phyloP scores from a whole-genome alignment of 148 eudicot genomes.

The Pharnaceum exiguum region DNA sequence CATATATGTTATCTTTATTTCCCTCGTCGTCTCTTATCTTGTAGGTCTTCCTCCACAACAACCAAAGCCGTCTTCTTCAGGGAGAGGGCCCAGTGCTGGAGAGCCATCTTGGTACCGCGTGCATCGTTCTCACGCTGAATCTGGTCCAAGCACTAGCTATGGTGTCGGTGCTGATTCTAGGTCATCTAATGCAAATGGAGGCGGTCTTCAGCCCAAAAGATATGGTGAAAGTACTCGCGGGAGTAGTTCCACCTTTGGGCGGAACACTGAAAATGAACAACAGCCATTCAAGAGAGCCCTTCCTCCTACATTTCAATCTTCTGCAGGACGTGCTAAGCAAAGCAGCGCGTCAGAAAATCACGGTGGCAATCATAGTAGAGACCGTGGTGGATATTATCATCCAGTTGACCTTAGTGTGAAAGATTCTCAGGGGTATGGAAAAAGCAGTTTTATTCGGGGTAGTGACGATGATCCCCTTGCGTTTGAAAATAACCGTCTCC shows the following conservation, averaged over 20 bases:
- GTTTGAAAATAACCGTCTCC: constrained; percentile 40
- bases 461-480: constrained; percentile 30
- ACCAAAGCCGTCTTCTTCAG: constrained; percentile 26
- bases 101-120: constrained; percentile 27
- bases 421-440: constrained; percentile 27
- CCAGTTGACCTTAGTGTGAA: constrained; percentile 26
- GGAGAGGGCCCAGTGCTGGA: constrained; percentile 21
- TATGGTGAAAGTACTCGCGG: constrained; percentile 3
- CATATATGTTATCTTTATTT: not conserved
- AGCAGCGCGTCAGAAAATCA: constrained; percentile 33
- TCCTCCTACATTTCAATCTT: constrained; percentile 45
- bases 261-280: constrained; percentile 26
- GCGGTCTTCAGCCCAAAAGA: constrained; percentile 3
- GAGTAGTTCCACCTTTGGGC: constrained; percentile 6
- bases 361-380: constrained; percentile 37
- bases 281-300: constrained; percentile 48
- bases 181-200: constrained; percentile 20
- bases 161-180: constrained; percentile 14
- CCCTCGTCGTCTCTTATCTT: constrained; percentile 15
- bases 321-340: constrained; percentile 25
- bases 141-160: constrained; percentile 24
- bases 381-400: constrained; percentile 29
- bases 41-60: constrained; percentile 31
- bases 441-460: constrained; percentile 26
- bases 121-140: constrained; percentile 18